Conservation (phyloP, 2,329 filamentous ascomycete genomes). For the Pseudogymnoascus sp. region DNA sequence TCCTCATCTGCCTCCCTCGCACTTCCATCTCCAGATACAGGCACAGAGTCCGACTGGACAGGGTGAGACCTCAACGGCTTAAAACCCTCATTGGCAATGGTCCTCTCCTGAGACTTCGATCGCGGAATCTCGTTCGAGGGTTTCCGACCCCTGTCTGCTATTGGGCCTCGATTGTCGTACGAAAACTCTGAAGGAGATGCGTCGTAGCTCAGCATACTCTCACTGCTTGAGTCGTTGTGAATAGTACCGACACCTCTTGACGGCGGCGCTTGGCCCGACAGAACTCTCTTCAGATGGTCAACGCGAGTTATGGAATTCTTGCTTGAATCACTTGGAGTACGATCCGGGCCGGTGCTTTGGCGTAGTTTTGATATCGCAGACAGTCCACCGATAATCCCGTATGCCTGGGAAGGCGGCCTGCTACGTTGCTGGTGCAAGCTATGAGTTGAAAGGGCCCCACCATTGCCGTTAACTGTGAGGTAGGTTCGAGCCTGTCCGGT, state of each 20-base stretch:
- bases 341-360: conserved; percentile 45
- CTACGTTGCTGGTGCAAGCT: conserved; percentile 20
- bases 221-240: conserved; percentile 50
- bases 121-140: not conserved
- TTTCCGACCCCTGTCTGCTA: not conserved
- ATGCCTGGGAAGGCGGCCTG: conserved; percentile 23
- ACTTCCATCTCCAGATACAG: not conserved
- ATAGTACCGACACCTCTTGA: conserved; percentile 32
- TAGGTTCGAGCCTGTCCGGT: conserved; percentile 43
- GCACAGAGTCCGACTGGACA: not conserved
- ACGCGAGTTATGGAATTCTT: conserved; percentile 52
- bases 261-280: conserved; percentile 45
- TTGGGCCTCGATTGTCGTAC: conserved; percentile 37
- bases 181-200: conserved; percentile 61
- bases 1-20: not conserved
- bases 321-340: conserved; percentile 35
- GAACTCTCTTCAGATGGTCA: conserved; percentile 56
- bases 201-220: conserved; percentile 68
- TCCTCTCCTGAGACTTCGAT: conserved; percentile 3
- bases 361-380: conserved; percentile 40
- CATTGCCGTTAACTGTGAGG: conserved; percentile 51
- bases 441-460: conserved; percentile 30
- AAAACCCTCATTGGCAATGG: not conserved
- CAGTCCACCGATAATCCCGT: conserved; percentile 26
- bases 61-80: conserved; percentile 2